Conservation (phyloP, 768 basidiomycete species). For the Lactifluus piperatus region DNA sequence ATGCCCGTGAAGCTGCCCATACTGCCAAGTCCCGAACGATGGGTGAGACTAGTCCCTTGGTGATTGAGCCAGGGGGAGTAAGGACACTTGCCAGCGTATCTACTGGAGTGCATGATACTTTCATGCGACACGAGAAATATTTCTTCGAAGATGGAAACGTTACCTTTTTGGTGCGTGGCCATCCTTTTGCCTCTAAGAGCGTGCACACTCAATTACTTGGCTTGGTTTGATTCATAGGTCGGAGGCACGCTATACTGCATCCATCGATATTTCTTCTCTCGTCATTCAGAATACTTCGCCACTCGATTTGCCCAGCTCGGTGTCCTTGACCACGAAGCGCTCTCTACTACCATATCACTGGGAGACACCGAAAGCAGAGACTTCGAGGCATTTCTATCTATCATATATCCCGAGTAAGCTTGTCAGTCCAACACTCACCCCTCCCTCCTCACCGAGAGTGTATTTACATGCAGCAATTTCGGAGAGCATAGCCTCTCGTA, state of each 20-base stretch:
- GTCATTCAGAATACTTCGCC: conserved; percentile 9
- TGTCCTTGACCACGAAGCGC: background rate
- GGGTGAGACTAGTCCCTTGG: no score
- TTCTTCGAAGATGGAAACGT: conserved; percentile 14
- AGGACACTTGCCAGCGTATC: background rate
- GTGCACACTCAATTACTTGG: background rate
- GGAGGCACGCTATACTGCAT: conserved; percentile 5
- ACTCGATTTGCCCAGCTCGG: background rate
- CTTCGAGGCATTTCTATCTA: conserved; percentile 4
- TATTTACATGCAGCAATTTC: background rate
- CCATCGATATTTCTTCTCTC: conserved; percentile 13
- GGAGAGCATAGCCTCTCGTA: conserved; percentile 4
- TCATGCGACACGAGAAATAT: conserved; percentile 7
- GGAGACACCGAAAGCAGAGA: conserved; percentile 4
- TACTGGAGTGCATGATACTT: background rate
- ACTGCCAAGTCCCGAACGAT: background rate
- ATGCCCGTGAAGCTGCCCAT: no score
- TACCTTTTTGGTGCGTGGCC: conserved; percentile 8
- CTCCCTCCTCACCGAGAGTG: background rate
- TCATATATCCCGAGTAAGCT: conserved; percentile 15
- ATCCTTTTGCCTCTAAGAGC: background rate
- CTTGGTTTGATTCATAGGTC: conserved; percentile 3
- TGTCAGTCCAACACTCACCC: background rate
- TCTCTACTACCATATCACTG: background rate
- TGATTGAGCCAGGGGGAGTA: background rate